Evolutionary conservation across 2,329 filamentous ascomycete species (phyloP).

Genomic region (Fusarium miscanthi): DNA sequence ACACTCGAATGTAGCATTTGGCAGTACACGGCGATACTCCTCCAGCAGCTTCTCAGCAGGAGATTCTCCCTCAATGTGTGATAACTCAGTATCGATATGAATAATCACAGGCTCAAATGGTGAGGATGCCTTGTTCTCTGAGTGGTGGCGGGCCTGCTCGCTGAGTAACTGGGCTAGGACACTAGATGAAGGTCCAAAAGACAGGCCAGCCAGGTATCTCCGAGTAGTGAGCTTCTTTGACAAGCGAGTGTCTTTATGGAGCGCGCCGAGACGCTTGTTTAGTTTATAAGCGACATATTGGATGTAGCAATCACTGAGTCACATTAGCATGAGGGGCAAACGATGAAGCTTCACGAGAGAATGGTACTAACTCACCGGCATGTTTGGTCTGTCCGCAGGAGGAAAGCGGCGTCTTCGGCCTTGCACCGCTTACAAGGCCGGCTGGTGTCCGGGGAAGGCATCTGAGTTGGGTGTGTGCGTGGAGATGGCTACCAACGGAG

Average conservation of each 20-base stretch:
- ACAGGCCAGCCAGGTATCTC: constrained; percentile 79
- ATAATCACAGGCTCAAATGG: constrained; percentile 75
- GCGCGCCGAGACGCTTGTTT: constrained; percentile 73
- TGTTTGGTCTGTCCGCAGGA: constrained; percentile 48
- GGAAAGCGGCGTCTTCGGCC: constrained; percentile 43
- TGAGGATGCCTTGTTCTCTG: constrained; percentile 69
- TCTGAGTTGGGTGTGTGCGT: constrained; percentile 5
- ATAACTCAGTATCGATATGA: constrained; percentile 61
- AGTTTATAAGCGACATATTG: constrained; percentile 83
- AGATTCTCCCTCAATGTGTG: constrained; percentile 34
- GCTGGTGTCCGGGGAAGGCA: constrained; percentile 35
- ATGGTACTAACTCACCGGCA: constrained; percentile 45
- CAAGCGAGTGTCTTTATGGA: constrained; percentile 61
- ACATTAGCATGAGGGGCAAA: constrained; percentile 8
- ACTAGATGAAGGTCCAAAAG: constrained; percentile 84
- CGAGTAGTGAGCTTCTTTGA: constrained; percentile 49
- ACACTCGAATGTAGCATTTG: constrained; percentile 71
- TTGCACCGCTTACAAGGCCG: constrained; percentile 51
- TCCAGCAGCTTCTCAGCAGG: constrained; percentile 59
- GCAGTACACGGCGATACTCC: constrained; percentile 69
- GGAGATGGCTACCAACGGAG: constrained; percentile 1
- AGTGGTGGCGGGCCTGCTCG: constrained; percentile 73
- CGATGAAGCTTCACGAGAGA: not conserved
- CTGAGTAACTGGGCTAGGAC: constrained; percentile 81
- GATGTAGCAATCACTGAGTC: constrained; percentile 72